A percentile compares a stretch with the other conserved stretches of the same genome.
Conservation (phyloP, 2,329 filamentous ascomycete species). For the Colletotrichum somersetense region DNA sequence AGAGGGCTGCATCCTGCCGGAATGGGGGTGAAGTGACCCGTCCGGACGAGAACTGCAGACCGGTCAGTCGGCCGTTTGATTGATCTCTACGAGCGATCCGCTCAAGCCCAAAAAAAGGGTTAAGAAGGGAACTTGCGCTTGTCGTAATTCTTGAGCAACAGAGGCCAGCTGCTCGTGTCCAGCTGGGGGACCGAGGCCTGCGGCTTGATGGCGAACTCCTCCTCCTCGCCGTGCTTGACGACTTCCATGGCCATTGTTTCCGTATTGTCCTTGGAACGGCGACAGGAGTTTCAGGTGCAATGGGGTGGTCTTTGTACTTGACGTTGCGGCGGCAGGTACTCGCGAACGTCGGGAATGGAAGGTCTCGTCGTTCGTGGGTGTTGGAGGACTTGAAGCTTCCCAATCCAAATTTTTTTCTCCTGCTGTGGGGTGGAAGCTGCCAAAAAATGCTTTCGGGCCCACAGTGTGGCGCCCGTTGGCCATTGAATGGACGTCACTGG, state of each 20-base stretch:
- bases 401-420: constrained; percentile 45
- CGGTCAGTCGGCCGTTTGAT: constrained; percentile 45
- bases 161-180: constrained; percentile 91
- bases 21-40: constrained; percentile 96
- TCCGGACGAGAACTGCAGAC: constrained; percentile 84
- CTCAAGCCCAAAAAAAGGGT: constrained; percentile 30
- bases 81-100: constrained; percentile 28
- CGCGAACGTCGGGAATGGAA: constrained; percentile 38
- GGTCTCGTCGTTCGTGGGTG: constrained; percentile 34
- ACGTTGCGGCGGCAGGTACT: constrained; percentile 37
- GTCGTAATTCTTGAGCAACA: constrained; percentile 96
- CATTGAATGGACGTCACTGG: constrained; percentile 34
- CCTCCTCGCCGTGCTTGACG: constrained; percentile 63
- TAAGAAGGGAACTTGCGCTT: constrained; percentile 72
- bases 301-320: constrained; percentile 19
- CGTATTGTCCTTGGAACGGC: constrained; percentile 27
- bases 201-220: constrained; percentile 92
- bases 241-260: constrained; percentile 62
- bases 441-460: constrained; percentile 29
- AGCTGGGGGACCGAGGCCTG: constrained; percentile 82
- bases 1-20: constrained; percentile 91
- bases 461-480: constrained; percentile 30
- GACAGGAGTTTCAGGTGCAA: constrained; percentile 23
- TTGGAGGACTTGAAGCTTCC: constrained; percentile 44
- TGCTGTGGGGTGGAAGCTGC: constrained; percentile 42